Conservation (phyloP, 352 stramenopile genomes). For the Globisporangium paddicum region DNA sequence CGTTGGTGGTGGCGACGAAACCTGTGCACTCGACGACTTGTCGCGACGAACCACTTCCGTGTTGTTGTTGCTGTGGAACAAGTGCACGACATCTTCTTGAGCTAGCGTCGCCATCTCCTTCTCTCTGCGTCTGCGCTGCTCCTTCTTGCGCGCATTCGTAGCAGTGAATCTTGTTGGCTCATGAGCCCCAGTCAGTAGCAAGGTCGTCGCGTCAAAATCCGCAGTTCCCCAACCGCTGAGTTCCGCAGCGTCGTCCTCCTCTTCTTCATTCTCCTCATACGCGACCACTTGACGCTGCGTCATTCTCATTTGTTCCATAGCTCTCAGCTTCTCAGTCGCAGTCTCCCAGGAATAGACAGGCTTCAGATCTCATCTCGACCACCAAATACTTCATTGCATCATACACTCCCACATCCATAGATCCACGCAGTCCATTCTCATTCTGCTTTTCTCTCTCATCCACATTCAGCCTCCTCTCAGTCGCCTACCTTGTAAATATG, state of each 20-base stretch:
- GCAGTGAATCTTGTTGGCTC: background rate
- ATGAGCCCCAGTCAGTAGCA: too few species aligned
- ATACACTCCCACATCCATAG: too few species aligned
- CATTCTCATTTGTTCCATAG: too few species aligned
- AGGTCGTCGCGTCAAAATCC: constrained; percentile 24
- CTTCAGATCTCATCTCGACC: too few species aligned
- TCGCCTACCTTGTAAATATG: background rate
- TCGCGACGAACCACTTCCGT: too few species aligned
- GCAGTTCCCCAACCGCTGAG: constrained; percentile 23
- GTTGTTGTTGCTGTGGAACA: background rate
- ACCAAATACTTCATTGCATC: too few species aligned
- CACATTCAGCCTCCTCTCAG: background rate
- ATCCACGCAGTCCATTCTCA: too few species aligned
- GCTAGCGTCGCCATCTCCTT: background rate
- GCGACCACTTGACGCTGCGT: background rate
- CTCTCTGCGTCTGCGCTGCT: background rate
- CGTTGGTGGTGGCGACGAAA: background rate
- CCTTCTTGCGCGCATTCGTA: background rate
- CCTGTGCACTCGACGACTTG: background rate
- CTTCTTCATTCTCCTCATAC: constrained; percentile 4
- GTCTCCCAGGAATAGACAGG: too few species aligned
- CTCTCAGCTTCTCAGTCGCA: too few species aligned
- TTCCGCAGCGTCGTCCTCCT: constrained; percentile 11
- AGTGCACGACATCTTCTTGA: background rate
- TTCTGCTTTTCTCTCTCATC: background rate